A percentile compares a stretch with the other conserved stretches of the same genome.
Conservation (phyloP, 306 rosid genomes). For the Notholithocarpus densiflorus region DNA sequence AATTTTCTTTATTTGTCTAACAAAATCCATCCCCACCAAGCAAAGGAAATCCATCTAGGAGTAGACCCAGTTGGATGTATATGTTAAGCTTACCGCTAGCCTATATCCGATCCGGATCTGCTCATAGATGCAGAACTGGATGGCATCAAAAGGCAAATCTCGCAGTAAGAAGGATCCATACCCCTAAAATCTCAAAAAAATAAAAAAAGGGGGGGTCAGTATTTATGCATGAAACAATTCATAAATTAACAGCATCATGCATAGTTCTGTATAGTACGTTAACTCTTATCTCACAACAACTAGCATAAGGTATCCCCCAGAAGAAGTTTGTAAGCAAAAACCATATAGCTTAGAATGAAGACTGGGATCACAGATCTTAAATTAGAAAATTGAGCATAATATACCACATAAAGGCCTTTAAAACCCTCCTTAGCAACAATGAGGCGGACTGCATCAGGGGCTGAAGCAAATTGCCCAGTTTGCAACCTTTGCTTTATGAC, state of each 20-base stretch:
- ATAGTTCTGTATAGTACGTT: slow-evolving; percentile 1
- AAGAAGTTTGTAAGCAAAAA: too few relatives aligned
- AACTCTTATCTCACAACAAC: slow-evolving; percentile 2
- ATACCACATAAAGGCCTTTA: slow-evolving; percentile 76
- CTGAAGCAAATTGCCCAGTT: slow-evolving; percentile 39
- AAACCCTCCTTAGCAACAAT: slow-evolving; percentile 40
- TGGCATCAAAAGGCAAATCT: slow-evolving; percentile 84
- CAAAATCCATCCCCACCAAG: too few relatives aligned
- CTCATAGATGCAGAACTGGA: slow-evolving; percentile 77
- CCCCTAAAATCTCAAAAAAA: slow-evolving; percentile 47
- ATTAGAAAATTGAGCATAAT: slow-evolving; percentile 13
- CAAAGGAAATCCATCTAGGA: slow-evolving; percentile 7
- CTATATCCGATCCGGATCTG: slow-evolving; percentile 75
- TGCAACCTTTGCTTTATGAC: slow-evolving; percentile 62
- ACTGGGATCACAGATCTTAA: background rate
- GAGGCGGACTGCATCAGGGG: slow-evolving; percentile 30
- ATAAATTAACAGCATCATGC: background rate
- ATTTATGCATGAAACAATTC: background rate
- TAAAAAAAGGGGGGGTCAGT: slow-evolving; percentile 1
- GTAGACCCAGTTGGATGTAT: slow-evolving; percentile 4
- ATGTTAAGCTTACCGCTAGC: slow-evolving; percentile 53
- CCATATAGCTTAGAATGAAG: too few relatives aligned
- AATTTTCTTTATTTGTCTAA: too few relatives aligned
- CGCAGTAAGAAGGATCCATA: slow-evolving; percentile 75
- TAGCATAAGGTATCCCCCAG: too few relatives aligned